Evolutionary conservation across 2,329 filamentous ascomycete genomes (phyloP), one percentile per base, ranked within the genome.

Genomic region (Aureobasidium sp.): DNA sequence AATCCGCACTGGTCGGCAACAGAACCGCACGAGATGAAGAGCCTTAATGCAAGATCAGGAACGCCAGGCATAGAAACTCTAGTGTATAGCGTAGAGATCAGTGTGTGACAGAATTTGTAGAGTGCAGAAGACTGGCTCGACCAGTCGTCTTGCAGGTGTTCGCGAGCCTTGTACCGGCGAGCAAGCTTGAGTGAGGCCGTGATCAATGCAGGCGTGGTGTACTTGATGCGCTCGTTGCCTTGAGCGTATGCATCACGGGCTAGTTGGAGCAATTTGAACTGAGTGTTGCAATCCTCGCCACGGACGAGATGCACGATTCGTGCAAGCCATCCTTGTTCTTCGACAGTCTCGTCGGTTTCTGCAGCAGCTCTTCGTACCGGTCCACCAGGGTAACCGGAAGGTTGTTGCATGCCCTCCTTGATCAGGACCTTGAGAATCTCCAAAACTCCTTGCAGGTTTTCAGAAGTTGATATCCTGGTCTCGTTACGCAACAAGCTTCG

Each of bases 311-410:
- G 94, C 19, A 96, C 85, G 69, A 99, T 87, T 67, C 94, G 84
- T 37, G 94, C 94, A 58, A 99, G 80, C 91, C 91, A 96, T 55
- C 94, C 94, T 78, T 99, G 94, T 75, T 99, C 94, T 74, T 99
- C 93, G 69, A 97, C 85, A 0, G 93, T 97, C 77, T 99, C 95
- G 64, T 99, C 94, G 0, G 94, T 97, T 77, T 99, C 95, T 49
- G 83, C 78, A 21, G 84, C 83, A 63, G 90, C 85, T 64, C 90
- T 81, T 69, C 93, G 89, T 15, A 79, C 75, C 6, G 88, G 84
- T 40, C 88, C 84, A 3, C 90, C 89, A 0, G 92, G 87, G 68
- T 96, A 96, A 31, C 90, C 90, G 49, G 85, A 82, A n/a, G 89
- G 85, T 46, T 50, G 53, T 68, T 95, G 92, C 15, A 89, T 86